Evolutionary conservation across 1,284 basidiomycete genomes (phyloP), one percentile per base, ranked within the genome.

Genomic region (Cystobasidium pallidum): DNA sequence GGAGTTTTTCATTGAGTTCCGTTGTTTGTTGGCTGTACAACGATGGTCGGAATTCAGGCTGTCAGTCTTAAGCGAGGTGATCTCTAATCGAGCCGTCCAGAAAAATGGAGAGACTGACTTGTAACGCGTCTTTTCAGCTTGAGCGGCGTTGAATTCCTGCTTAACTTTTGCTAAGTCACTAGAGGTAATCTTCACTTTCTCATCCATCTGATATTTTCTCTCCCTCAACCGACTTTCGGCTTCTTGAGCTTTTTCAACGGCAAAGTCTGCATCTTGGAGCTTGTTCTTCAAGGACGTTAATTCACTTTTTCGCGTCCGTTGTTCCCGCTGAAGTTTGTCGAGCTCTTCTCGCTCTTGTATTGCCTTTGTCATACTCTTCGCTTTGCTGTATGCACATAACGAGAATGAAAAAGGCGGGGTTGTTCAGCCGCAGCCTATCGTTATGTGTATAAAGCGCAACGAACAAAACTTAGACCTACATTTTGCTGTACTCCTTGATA

Each of bases 1-100:
- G 86, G 2, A 99, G 86, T 78, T 94, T 92, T 81, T 96, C 94
- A 79, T 95, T 95, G 54, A 91, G 86, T 78, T 96, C 92, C 0
- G 87, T 86, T 81, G 94, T 92, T 3, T 92, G 86, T 83, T 91
- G 89, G 61, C 92, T 95, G 77, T 17, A 7, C 13, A 13, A 39
- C 36, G 36, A 6, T 7, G 13, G 36, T 6, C 7, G 36, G 36
- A 39, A 13, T 7, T 13, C 7, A 39, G n/a, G n/a, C n/a, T n/a
- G n/a, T n/a, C n/a, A n/a, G n/a, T n/a, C n/a, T n/a, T n/a, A n/a
- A n/a, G n/a, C n/a, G n/a, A n/a, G n/a, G n/a, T n/a, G n/a, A n/a
- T n/a, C n/a, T n/a, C n/a, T n/a, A n/a, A n/a, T n/a, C n/a, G n/a
- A n/a, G n/a, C n/a, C n/a, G 13, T 39, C 7, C 3, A 45, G 43